Percentiles rank a stretch among this genome's conserved stretches.
phyloP scores from a whole-genome alignment of 805 yeast species.

The Ogataea sp. region DNA sequence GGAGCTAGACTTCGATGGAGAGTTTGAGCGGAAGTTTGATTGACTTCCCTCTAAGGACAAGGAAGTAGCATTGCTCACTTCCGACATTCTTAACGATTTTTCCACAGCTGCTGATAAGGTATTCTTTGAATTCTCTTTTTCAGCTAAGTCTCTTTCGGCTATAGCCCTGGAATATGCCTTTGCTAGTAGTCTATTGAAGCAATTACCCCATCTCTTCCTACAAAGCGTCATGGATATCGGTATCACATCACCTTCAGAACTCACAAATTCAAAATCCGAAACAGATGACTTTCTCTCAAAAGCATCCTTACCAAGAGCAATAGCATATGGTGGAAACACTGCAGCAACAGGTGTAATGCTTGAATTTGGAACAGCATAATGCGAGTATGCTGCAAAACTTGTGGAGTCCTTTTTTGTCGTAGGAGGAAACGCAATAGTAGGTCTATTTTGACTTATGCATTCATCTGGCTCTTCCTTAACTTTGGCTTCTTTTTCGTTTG shows the following conservation, averaged over 20 bases:
- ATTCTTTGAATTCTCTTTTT: neutral
- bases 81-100: too few species aligned
- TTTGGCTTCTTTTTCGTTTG: neutral
- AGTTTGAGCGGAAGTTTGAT: too few species aligned
- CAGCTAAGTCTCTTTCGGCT: conserved; percentile 13
- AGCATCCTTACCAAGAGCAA: conserved; percentile 69
- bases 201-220: conserved; percentile 71
- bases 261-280: conserved; percentile 64
- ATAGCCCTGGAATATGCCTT: conserved; percentile 58
- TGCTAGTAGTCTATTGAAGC: conserved; percentile 53
- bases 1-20: neutral
- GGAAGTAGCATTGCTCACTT: too few species aligned
- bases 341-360: conserved; percentile 60
- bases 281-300: conserved; percentile 57
- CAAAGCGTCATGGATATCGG: conserved; percentile 54
- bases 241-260: conserved; percentile 62
- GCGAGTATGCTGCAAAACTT: conserved; percentile 62
- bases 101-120: neutral
- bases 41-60: too few species aligned
- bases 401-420: conserved; percentile 4
- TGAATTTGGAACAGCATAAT: conserved; percentile 65
- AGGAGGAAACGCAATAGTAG: neutral
- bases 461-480: neutral
- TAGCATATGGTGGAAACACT: conserved; percentile 69
- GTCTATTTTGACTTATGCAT: neutral